phyloP scores from a whole-genome alignment of 2,329 filamentous ascomycete species.

The Calonectria naviculata region DNA sequence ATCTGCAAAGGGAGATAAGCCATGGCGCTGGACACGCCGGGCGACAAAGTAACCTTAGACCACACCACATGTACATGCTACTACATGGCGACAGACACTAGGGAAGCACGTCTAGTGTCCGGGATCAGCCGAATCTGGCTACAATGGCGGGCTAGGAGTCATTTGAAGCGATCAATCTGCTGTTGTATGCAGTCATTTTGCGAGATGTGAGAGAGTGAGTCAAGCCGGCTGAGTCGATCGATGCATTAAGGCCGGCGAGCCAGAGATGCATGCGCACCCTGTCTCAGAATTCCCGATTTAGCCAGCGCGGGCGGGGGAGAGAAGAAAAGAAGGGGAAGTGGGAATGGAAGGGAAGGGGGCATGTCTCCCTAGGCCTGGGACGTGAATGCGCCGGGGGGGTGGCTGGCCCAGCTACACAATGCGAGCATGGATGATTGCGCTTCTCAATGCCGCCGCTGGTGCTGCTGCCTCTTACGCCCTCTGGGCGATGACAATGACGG shows the following conservation, averaged over 20 bases:
- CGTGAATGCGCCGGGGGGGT: not conserved
- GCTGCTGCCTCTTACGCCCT: not conserved
- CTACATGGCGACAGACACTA: not conserved
- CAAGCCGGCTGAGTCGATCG: slow-evolving; percentile 1
- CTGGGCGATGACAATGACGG: slow-evolving; percentile 1
- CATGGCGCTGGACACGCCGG: not conserved
- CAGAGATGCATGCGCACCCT: slow-evolving; percentile 6
- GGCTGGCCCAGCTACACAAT: not conserved
- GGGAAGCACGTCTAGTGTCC: not conserved
- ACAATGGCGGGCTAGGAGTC: slow-evolving; percentile 4
- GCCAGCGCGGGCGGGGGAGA: not conserved
- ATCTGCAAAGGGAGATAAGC: slow-evolving; percentile 14
- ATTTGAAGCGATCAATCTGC: not conserved
- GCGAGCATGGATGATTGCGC: not conserved
- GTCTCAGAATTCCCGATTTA: slow-evolving; percentile 14
- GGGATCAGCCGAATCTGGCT: slow-evolving; percentile 15
- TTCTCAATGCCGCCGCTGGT: not conserved
- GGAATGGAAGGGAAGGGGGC: not conserved
- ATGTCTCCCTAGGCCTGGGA: not conserved
- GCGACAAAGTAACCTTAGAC: not conserved
- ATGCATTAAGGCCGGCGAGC: slow-evolving; percentile 9
- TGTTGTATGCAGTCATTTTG: not conserved
- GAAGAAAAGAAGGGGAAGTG: not conserved
- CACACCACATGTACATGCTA: not conserved
- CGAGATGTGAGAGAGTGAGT: slow-evolving; percentile 4